phyloP scores from a whole-genome alignment of 2,329 filamentous ascomycete species.

The Chlorencoelia australis region DNA sequence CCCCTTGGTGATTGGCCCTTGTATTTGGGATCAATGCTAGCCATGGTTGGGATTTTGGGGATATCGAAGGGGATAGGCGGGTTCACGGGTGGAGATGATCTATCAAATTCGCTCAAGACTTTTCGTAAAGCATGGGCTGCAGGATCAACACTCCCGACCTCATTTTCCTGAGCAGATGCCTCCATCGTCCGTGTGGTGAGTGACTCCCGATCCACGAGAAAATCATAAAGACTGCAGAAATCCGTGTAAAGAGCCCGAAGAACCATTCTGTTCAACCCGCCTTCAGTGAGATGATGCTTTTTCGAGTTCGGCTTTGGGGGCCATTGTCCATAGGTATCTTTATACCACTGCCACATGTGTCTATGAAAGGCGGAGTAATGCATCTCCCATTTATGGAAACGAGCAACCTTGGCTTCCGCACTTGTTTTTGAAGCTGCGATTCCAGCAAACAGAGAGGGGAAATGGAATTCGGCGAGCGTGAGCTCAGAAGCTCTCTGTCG shows the following conservation, averaged over 20 bases:
- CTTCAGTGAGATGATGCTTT: conserved; percentile 82
- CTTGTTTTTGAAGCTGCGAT: conserved; percentile 75
- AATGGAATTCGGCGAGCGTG: conserved; percentile 81
- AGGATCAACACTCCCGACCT: conserved; percentile 45
- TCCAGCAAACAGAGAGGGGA: conserved; percentile 80
- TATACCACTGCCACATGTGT: conserved; percentile 51
- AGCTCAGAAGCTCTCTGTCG: conserved; percentile 60
- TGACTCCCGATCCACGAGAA: conserved; percentile 70
- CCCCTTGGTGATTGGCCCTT: conserved; percentile 58
- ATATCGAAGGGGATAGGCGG: conserved; percentile 87
- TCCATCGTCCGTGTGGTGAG: conserved; percentile 68
- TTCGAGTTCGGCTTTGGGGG: conserved; percentile 85
- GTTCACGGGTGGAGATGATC: conserved; percentile 77
- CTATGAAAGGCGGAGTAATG: conserved; percentile 67
- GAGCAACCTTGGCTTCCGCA: conserved; percentile 64
- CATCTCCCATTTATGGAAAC: conserved; percentile 75
- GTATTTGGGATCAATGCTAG: conserved; percentile 54
- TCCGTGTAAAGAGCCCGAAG: conserved; percentile 77
- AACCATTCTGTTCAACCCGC: conserved; percentile 76
- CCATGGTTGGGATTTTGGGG: conserved; percentile 64
- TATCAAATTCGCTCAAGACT: conserved; percentile 79
- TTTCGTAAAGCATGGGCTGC: conserved; percentile 51
- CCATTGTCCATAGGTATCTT: conserved; percentile 62
- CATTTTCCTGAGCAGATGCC: conserved; percentile 44
- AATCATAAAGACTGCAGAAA: conserved; percentile 76